These are phyloP conservation scores for Cryptococcus sp. DNA, from an alignment of 1,284 basidiomycete species.

Conservation along the genomic window DNA sequence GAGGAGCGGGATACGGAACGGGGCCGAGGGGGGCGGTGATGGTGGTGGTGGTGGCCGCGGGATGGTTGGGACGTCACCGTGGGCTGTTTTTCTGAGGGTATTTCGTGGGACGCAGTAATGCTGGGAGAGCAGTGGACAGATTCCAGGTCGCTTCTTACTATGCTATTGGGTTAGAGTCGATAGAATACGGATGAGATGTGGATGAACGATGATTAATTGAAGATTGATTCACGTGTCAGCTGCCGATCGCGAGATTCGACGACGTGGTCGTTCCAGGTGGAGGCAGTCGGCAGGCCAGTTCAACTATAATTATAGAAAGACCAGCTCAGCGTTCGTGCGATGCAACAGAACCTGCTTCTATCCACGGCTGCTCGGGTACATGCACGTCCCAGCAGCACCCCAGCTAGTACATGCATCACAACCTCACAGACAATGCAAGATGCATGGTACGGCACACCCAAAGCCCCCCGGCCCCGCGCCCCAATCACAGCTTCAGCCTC, in stretches of 20 bases:
- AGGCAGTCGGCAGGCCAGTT: not conserved
- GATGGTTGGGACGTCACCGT: constrained; percentile 8
- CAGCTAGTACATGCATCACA: not conserved
- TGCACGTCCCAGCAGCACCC: too few species aligned
- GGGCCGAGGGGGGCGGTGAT: constrained; percentile 12
- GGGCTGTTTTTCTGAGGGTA: not conserved
- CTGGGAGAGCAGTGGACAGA: too few species aligned
- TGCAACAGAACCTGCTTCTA: constrained; percentile 5
- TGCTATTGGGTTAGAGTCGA: too few species aligned
- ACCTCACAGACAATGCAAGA: not conserved
- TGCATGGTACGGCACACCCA: not conserved
- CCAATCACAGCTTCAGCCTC: constrained; percentile 38
- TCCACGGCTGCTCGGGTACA: too few species aligned
- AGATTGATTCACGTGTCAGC: not conserved
- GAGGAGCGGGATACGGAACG: constrained; percentile 32
- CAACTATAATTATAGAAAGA: not conserved
- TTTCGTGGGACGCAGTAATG: not conserved
- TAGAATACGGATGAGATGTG: not conserved
- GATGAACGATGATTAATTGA: not conserved
- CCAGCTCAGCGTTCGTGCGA: not conserved
- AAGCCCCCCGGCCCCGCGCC: too few species aligned
- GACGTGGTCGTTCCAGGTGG: constrained; percentile 17
- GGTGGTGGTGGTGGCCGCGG: constrained; percentile 6
- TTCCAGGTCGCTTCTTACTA: too few species aligned
- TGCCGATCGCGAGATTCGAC: not conserved